Conservation (phyloP, 192 early-diverging fungal species). For the Dissophora ornata region DNA sequence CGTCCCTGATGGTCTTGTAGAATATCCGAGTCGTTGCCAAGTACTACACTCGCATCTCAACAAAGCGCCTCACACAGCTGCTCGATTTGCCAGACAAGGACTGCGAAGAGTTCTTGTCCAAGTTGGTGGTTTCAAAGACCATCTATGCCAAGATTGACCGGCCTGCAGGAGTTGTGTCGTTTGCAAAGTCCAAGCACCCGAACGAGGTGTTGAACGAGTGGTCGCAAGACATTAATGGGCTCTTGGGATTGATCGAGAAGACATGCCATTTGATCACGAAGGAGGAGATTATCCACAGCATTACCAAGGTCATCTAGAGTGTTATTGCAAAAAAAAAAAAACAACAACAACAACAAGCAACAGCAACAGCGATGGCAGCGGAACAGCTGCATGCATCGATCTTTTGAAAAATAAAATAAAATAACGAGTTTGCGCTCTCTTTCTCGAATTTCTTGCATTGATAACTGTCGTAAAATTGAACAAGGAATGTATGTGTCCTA, state of each 20-base stretch:
- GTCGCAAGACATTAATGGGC: conserved; percentile 88
- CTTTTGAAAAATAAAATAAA: no score
- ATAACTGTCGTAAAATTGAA: no score
- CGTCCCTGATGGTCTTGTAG: no score
- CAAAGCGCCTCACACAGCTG: conserved; percentile 88
- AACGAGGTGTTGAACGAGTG: conserved; percentile 95
- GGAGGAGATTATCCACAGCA: conserved; percentile 91
- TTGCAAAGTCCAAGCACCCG: conserved; percentile 84
- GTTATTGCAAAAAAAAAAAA: no score
- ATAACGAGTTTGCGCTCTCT: no score
- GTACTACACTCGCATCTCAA: conserved; percentile 92
- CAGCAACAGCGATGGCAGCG: no score
- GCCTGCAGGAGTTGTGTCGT: conserved; percentile 89
- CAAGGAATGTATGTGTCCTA: no score
- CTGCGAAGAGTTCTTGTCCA: conserved; percentile 91
- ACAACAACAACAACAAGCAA: no score
- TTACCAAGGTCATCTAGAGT: conserved; percentile 67
- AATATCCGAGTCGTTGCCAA: conserved; percentile 97
- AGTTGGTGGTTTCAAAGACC: conserved; percentile 93
- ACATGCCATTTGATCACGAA: conserved; percentile 92
- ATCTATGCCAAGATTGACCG: conserved; percentile 97
- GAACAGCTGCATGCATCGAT: no score
- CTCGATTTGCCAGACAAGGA: conserved; percentile 88
- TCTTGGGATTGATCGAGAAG: conserved; percentile 94
- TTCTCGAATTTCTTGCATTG: no score